Base-by-base conservation (phyloP, 2,329 filamentous ascomycete genomes). In the Paraphoma sp. region DNA sequence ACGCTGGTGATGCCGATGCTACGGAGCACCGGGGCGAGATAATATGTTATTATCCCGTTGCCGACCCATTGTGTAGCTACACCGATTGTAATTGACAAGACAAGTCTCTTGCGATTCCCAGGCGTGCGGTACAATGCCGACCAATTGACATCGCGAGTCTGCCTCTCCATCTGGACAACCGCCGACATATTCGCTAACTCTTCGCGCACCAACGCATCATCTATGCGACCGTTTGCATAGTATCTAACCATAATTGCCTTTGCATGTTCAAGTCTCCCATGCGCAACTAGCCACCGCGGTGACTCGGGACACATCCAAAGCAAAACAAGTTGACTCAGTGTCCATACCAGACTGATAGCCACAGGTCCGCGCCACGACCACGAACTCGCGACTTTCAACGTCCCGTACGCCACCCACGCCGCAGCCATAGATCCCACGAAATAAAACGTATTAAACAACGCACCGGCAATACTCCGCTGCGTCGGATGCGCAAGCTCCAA, bases 221-320 rank as follows among this genome's bases (percentile, higher is more conserved):
- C 54, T 36, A 62, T 57, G 1, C 78, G 79, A 46, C 84, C 79
- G 42, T 60, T 64, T 1, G 81, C 78, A 59, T 85, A 86, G 63
- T 86, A 84, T 54, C 80, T 81, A 6, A 82, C 79, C 33, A 89
- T 74, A 6, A 86, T 79, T 3, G 76, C 68, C 23, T 80, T 75
- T 1, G 84, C 85, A 60, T 86, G 79, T 18, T 85, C 83, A 3
- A 79, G 72, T 14, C 81, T 80, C 36, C 83, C 82, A 29, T 84
- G 78, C 49, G 79, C 78, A 47, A 85, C 81, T n/a, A 87, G 75
- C 85, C 85, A 87, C 50, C 86, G 79, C 1, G 86, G 86, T 0
- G 81, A 84, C 59, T 89, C 86, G 0, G 86, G 86, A 5, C 63
- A 65, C 11, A 56, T 53, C 6, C 40, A 45, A 6, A 57, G 38